Evolutionary conservation across 306 rosid species (phyloP), one percentile per base, ranked within the genome.

Genomic region (Quillaja saponaria): DNA sequence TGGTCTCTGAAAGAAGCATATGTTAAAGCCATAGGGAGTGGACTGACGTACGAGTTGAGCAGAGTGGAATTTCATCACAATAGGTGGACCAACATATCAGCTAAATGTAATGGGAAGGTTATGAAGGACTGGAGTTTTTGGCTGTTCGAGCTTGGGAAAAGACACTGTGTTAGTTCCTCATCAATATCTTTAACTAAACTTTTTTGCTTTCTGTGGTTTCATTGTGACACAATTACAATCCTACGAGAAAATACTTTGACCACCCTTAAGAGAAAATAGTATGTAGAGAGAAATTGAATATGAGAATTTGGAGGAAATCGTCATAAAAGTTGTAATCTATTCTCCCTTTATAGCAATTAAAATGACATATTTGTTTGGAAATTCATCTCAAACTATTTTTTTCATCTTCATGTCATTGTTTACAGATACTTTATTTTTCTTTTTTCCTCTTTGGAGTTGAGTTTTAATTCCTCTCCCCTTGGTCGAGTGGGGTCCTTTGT

Each of bases 1-100:
- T 91, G 97, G 97, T 76, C 85, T 80, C 66, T 91, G 55, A 88
- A 88, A 74, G 97, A 91, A 76, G 96, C 96, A 17, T 88, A 82
- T 59, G 96, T 88, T 60, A 88, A 91, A 80, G 92, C 96, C 45
- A 75, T 69, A 39, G 97, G 96, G 40, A 86, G 86, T 60, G 96
- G 97, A 73, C 62, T 91, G 60, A 69, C 77, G 38, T 71, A 60
- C 37, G 78, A 77, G 55, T 67, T 91, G 81, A 79, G 74, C 58
- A 76, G 62, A 62, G 88, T 91, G 57, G 96, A 91, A 73, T 88
- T 91, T 82, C 83, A 71, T 64, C 95, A 88, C 69, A 57, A 35
- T 4, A 35, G 46, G 20, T 91, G 95, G 97, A 67, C 68, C 42
- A 53, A 77, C 42, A 88, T 91, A 66, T 76, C 67, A 8, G 87